phyloP scores from a whole-genome alignment of 345 rosid species.

The Excoecaria cochinchinensis region DNA sequence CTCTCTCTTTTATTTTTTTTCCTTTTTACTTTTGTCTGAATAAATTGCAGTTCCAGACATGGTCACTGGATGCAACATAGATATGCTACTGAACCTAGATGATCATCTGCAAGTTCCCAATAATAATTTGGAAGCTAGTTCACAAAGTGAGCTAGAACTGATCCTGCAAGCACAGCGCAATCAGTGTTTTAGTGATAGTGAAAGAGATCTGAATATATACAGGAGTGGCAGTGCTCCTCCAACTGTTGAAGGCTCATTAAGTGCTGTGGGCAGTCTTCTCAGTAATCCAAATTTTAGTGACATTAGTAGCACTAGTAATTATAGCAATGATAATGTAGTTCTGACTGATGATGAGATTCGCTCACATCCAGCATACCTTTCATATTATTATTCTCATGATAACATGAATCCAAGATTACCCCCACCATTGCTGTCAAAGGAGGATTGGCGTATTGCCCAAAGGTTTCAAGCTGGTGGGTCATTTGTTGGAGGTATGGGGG shows the following conservation, averaged over 20 bases:
- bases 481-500: slow-evolving; percentile 49
- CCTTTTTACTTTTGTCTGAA: neutral
- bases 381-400: slow-evolving; percentile 73
- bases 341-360: slow-evolving; percentile 77
- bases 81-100: slow-evolving; percentile 48
- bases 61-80: slow-evolving; percentile 56
- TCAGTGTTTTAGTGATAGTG: slow-evolving; percentile 43
- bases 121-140: slow-evolving; percentile 55
- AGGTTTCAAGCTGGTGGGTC: slow-evolving; percentile 70
- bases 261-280: slow-evolving; percentile 68
- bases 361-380: slow-evolving; percentile 73
- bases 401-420: slow-evolving; percentile 84
- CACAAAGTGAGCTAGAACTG: slow-evolving; percentile 65
- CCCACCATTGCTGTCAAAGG: slow-evolving; percentile 78
- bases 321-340: slow-evolving; percentile 33
- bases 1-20: no score
- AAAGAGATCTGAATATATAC: slow-evolving; percentile 50
- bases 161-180: slow-evolving; percentile 55
- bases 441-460: slow-evolving; percentile 86
- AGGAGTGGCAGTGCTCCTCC: slow-evolving; percentile 98
- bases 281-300: slow-evolving; percentile 44
- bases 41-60: slow-evolving; percentile 35
- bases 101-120: slow-evolving; percentile 45
- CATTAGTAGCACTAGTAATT: slow-evolving; percentile 18
- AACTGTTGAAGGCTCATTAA: slow-evolving; percentile 80